These are phyloP conservation scores for Candida vartiovaarae DNA, from an alignment of 805 yeast species.

Conservation along the genomic window DNA sequence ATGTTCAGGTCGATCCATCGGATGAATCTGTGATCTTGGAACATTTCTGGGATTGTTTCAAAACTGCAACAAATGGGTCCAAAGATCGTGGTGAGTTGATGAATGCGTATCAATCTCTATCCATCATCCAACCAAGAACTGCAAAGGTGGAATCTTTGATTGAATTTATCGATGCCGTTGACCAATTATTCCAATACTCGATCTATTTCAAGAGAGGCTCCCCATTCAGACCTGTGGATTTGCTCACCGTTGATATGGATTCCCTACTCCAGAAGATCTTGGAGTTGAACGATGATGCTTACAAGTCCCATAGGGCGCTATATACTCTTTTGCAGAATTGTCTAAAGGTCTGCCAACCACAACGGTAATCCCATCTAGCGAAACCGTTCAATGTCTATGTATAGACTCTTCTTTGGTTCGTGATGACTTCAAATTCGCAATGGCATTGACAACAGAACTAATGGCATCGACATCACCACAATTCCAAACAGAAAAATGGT, in stretches of 20 bases:
- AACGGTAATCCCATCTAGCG: slow-evolving; percentile 20
- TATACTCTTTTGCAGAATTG: slow-evolving; percentile 35
- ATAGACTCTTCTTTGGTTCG: slow-evolving; percentile 63
- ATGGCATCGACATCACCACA: slow-evolving; percentile 6
- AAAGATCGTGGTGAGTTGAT: slow-evolving; percentile 32
- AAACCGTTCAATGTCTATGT: slow-evolving; percentile 37
- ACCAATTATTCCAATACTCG: slow-evolving; percentile 24
- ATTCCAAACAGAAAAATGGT: slow-evolving; percentile 40
- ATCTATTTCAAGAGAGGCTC: slow-evolving; percentile 26
- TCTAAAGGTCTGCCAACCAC: slow-evolving; percentile 25
- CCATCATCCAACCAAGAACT: slow-evolving; percentile 15
- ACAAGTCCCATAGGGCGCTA: slow-evolving; percentile 36
- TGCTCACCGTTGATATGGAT: slow-evolving; percentile 30
- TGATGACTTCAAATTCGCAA: slow-evolving; percentile 53
- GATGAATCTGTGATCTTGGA: slow-evolving; percentile 18
- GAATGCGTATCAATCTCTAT: slow-evolving; percentile 27
- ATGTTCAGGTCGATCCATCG: slow-evolving; percentile 11
- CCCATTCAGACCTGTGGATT: slow-evolving; percentile 33
- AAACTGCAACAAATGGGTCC: slow-evolving; percentile 36
- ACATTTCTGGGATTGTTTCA: slow-evolving; percentile 36
- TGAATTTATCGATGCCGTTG: slow-evolving; percentile 20
- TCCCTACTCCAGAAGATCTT: slow-evolving; percentile 36
- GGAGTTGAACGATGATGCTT: slow-evolving; percentile 48
- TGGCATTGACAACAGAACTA: slow-evolving; percentile 32
- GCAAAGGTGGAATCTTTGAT: slow-evolving; percentile 12